phyloP scores from a whole-genome alignment of 108 stramenopile genomes.

The Ochromonas danica region DNA sequence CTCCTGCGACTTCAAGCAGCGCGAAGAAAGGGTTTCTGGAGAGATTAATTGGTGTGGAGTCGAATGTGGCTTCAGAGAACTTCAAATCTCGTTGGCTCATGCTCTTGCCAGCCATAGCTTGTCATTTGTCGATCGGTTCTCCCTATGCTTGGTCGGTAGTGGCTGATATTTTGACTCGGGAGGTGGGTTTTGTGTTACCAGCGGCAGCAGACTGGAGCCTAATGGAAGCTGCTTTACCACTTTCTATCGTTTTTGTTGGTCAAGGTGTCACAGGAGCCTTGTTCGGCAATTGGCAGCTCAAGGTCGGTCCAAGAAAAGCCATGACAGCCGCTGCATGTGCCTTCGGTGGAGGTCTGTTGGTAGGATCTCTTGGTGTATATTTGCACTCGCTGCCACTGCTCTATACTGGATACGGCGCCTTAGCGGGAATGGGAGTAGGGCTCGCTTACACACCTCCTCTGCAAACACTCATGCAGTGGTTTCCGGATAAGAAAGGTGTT shows the following conservation, averaged over 20 bases:
- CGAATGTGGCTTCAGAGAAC: background rate
- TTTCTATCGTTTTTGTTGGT: constrained; percentile 66
- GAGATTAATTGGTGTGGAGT: no score
- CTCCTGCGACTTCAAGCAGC: no score
- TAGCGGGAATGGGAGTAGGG: constrained; percentile 75
- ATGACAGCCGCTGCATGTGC: constrained; percentile 51
- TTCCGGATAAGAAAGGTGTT: constrained; percentile 76
- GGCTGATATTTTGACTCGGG: constrained; percentile 49
- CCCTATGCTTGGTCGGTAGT: constrained; percentile 61
- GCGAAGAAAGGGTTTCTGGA: no score
- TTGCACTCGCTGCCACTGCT: constrained; percentile 68
- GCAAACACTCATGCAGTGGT: constrained; percentile 71
- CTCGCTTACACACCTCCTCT: constrained; percentile 74
- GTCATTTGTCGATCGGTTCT: constrained; percentile 53
- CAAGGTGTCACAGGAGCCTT: constrained; percentile 64
- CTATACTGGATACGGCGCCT: constrained; percentile 67
- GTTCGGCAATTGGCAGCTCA: constrained; percentile 67
- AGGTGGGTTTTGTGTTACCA: constrained; percentile 52
- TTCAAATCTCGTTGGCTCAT: constrained; percentile 51
- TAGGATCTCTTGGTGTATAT: constrained; percentile 58
- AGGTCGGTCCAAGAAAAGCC: constrained; percentile 55
- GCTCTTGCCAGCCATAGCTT: constrained; percentile 48
- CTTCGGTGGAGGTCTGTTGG: constrained; percentile 58
- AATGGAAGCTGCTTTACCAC: constrained; percentile 66
- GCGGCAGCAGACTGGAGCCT: constrained; percentile 59